These are phyloP conservation scores for Chrysanthemum lavandulifolium DNA, from an alignment of 129 eudicot species.

Conservation along the genomic window DNA sequence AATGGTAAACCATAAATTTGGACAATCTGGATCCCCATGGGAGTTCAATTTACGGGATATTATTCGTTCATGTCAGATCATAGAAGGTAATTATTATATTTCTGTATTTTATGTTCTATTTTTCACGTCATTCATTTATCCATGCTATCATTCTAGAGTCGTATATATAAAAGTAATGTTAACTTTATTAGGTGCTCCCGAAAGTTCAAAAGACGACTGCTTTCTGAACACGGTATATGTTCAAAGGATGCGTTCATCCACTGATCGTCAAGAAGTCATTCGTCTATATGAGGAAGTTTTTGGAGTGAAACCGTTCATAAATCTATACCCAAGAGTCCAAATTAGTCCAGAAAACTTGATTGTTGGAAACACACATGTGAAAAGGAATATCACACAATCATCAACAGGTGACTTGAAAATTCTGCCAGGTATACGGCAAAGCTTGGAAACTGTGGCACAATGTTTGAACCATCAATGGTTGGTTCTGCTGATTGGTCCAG, in stretches of 20 bases:
- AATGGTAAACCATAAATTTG: conserved; percentile 70
- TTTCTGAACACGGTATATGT: conserved; percentile 83
- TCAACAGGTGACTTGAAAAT: conserved; percentile 53
- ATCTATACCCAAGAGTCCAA: conserved; percentile 65
- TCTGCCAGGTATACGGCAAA: conserved; percentile 64
- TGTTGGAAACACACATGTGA: conserved; percentile 51
- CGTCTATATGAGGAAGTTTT: conserved; percentile 64
- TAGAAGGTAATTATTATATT: conserved; percentile 41
- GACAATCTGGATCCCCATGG: conserved; percentile 97
- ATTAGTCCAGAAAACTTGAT: conserved; percentile 48
- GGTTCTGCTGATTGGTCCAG: conserved; percentile 84
- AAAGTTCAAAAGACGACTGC: conserved; percentile 50
- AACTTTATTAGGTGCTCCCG: conserved; percentile 55
- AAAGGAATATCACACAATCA: conserved; percentile 50
- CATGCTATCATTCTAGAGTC: neutral
- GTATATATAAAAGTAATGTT: neutral
- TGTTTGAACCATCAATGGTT: conserved; percentile 83
- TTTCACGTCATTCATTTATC: conserved; percentile 7
- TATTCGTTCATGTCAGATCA: conserved; percentile 84
- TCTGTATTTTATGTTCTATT: neutral
- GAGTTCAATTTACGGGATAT: conserved; percentile 95
- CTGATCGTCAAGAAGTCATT: conserved; percentile 65
- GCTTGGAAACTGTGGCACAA: conserved; percentile 72
- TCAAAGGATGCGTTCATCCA: conserved; percentile 90
- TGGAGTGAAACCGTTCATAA: conserved; percentile 47